These are phyloP conservation scores for Trichoderma arundinaceum DNA, from an alignment of 2,329 filamentous ascomycete species.

Conservation along the genomic window DNA sequence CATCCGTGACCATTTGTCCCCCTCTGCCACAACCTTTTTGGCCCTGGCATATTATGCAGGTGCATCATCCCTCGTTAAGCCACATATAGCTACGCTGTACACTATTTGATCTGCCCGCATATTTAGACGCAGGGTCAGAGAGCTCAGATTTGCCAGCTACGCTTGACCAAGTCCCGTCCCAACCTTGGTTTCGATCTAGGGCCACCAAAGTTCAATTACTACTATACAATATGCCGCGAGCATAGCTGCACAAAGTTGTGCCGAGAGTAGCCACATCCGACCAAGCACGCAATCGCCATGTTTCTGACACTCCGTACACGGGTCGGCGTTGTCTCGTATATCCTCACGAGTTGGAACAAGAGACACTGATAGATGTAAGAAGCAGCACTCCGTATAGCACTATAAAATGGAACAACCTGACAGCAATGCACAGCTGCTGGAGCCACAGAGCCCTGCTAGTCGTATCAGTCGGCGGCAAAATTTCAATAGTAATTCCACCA, in stretches of 20 bases:
- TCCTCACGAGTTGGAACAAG: neutral
- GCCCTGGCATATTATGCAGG: slow-evolving; percentile 32
- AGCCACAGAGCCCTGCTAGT: slow-evolving; percentile 8
- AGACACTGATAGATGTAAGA: neutral
- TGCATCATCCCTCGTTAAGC: slow-evolving; percentile 27
- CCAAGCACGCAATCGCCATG: neutral
- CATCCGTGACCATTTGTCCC: neutral
- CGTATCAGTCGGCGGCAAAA: slow-evolving; percentile 22
- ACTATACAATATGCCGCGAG: neutral
- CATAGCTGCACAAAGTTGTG: slow-evolving; percentile 8
- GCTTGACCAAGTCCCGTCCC: neutral
- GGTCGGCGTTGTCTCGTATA: neutral
- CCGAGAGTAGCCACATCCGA: slow-evolving; percentile 12
- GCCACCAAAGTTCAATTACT: neutral
- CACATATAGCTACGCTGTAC: slow-evolving; percentile 26
- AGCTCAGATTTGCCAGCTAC: slow-evolving; percentile 16
- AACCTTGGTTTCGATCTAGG: neutral
- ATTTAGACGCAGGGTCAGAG: slow-evolving; percentile 14
- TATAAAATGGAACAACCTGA: too few species aligned
- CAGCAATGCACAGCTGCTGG: neutral
- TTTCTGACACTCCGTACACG: neutral
- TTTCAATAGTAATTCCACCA: neutral
- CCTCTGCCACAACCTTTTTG: slow-evolving; percentile 9
- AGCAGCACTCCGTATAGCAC: neutral
- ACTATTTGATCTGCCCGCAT: slow-evolving; percentile 29